phyloP scores from a whole-genome alignment of 441 rosid genomes.

The Brassica balearica region DNA sequence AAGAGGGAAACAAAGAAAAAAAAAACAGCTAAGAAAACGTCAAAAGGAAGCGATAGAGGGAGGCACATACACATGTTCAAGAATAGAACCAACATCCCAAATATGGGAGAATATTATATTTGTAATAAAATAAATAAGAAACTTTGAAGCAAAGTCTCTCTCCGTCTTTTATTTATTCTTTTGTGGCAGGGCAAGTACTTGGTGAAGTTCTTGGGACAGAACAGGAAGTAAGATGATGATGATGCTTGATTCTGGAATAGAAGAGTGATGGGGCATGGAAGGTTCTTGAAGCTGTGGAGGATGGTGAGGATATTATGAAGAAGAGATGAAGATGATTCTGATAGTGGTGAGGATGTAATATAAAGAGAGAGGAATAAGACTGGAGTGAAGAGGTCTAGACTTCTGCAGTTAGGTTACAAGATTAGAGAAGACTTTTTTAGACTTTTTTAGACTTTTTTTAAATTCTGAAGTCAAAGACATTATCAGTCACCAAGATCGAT shows the following conservation, averaged over 20 bases:
- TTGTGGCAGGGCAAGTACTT: too few relatives aligned
- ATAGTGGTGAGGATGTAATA: too few relatives aligned
- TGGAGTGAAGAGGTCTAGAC: background rate
- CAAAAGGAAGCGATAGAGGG: constrained; percentile 40
- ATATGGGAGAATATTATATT: constrained; percentile 13
- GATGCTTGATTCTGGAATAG: too few relatives aligned
- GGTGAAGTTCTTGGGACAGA: too few relatives aligned
- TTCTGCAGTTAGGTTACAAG: constrained; percentile 25
- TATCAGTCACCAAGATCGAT: background rate
- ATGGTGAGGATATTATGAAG: constrained; percentile 17
- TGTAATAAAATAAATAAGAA: background rate
- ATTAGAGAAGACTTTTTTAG: background rate
- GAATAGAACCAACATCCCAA: constrained; percentile 40
- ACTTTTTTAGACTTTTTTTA: too few relatives aligned
- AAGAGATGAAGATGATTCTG: constrained; percentile 21
- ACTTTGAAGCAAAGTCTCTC: constrained; percentile 30
- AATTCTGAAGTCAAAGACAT: background rate
- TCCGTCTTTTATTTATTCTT: constrained; percentile 11
- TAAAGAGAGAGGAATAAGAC: too few relatives aligned
- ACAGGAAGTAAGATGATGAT: too few relatives aligned
- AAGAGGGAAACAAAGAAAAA: background rate
- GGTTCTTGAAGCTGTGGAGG: constrained; percentile 33
- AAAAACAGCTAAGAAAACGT: constrained; percentile 39
- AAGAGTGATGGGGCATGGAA: constrained; percentile 5
- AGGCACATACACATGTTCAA: constrained; percentile 35